phyloP scores from a whole-genome alignment of 1,284 basidiomycete species.

The Flammula alnicola region DNA sequence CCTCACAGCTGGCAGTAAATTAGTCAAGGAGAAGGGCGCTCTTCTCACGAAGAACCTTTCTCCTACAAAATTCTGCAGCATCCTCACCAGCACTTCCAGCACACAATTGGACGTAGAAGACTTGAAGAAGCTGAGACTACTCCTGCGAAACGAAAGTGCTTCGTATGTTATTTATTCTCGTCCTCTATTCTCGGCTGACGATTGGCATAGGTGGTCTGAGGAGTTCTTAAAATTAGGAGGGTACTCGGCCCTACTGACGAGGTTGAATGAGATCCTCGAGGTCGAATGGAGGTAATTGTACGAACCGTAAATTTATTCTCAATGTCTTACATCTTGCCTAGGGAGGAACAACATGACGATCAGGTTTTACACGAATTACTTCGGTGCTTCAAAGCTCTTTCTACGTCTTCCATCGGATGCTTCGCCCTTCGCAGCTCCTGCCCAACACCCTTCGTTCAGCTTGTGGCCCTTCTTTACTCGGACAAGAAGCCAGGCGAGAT shows the following conservation, averaged over 20 bases:
- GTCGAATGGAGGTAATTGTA: slow-evolving; percentile 88
- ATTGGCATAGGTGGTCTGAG: slow-evolving; percentile 84
- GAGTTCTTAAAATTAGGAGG: slow-evolving; percentile 83
- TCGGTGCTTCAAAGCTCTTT: slow-evolving; percentile 92
- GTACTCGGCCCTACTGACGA: slow-evolving; percentile 81
- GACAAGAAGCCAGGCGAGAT: slow-evolving; percentile 98
- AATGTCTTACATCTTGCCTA: slow-evolving; percentile 35
- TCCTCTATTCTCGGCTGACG: slow-evolving; percentile 32
- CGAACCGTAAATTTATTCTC: slow-evolving; percentile 25
- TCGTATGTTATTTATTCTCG: slow-evolving; percentile 47
- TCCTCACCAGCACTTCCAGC: slow-evolving; percentile 69
- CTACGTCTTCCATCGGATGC: slow-evolving; percentile 86
- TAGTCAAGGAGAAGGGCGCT: slow-evolving; percentile 40
- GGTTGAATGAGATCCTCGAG: slow-evolving; percentile 91
- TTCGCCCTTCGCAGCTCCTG: slow-evolving; percentile 82
- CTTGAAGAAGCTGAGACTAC: slow-evolving; percentile 77
- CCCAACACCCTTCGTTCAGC: slow-evolving; percentile 85
- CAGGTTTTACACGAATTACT: slow-evolving; percentile 91
- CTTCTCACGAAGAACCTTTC: slow-evolving; percentile 54
- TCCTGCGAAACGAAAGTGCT: slow-evolving; percentile 87
- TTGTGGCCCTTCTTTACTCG: slow-evolving; percentile 87
- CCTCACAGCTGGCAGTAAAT: slow-evolving; percentile 41
- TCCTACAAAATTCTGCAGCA: slow-evolving; percentile 65
- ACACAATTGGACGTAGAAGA: slow-evolving; percentile 72
- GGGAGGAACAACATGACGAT: slow-evolving; percentile 98